Evolutionary conservation across 2,329 filamentous ascomycete species (phyloP).

Genomic region (Trichoderma sp.): DNA sequence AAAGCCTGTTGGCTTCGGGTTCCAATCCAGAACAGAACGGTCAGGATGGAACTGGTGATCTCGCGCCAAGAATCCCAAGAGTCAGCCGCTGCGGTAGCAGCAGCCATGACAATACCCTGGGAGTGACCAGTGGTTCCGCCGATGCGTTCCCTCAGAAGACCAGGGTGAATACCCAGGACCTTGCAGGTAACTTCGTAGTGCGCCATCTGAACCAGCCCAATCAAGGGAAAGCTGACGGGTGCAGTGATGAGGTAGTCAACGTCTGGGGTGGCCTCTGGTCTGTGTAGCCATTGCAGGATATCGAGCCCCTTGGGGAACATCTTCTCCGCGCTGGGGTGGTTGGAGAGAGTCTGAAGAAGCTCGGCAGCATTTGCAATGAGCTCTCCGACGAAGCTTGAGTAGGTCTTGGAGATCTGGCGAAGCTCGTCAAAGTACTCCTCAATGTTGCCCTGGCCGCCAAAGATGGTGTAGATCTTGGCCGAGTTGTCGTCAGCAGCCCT

Average conservation of each 20-base stretch:
- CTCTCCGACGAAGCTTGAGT: conserved; percentile 85
- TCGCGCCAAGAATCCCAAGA: conserved; percentile 91
- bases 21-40: conserved; percentile 98
- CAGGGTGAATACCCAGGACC: conserved; percentile 83
- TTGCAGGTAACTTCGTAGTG: conserved; percentile 96
- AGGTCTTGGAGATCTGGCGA: conserved; percentile 84
- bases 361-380: conserved; percentile 79
- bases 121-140: conserved; percentile 93
- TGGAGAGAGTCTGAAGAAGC: conserved; percentile 79
- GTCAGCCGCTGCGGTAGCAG: conserved; percentile 83
- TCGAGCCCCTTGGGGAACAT: conserved; percentile 97
- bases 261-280: conserved; percentile 86
- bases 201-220: conserved; percentile 91
- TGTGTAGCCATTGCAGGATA: conserved; percentile 87
- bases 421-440: conserved; percentile 99
- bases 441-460: conserved; percentile 97
- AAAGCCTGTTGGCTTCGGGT: conserved; percentile 96
- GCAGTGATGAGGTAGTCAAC: conserved; percentile 92
- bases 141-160: conserved; percentile 79
- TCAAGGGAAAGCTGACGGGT: conserved; percentile 92
- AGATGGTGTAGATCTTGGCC: conserved; percentile 87
- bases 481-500: conserved; percentile 81
- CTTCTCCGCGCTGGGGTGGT: conserved; percentile 85
- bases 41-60: conserved; percentile 75
- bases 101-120: conserved; percentile 91